A percentile compares a stretch with the other conserved stretches of the same genome.
phyloP scores from a whole-genome alignment of 2,329 filamentous ascomycete genomes.

The Echinosphaeria canescens region DNA sequence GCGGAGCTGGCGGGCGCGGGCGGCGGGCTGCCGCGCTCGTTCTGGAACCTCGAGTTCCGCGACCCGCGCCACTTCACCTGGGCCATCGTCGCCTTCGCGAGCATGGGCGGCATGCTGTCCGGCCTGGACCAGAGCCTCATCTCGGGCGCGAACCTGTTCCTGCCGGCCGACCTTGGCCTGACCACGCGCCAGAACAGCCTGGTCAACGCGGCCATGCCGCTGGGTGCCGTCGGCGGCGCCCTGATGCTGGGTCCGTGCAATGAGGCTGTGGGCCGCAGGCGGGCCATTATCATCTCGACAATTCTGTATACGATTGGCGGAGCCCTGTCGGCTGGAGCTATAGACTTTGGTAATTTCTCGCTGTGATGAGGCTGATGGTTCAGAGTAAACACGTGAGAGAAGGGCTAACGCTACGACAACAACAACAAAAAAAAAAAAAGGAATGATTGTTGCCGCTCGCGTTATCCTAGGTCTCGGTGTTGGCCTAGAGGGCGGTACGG shows the following conservation, averaged over 20 bases:
- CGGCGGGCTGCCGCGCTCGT: constrained; percentile 11
- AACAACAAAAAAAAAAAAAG: constrained; percentile 4
- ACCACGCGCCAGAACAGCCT: constrained; percentile 34
- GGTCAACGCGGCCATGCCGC: constrained; percentile 48
- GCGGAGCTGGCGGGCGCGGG: constrained; percentile 12
- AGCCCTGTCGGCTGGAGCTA: constrained; percentile 42
- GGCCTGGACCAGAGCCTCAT: constrained; percentile 56
- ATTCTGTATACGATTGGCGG: constrained; percentile 50
- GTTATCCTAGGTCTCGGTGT: constrained; percentile 50
- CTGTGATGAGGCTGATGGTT: too few species aligned
- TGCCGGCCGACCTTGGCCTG: constrained; percentile 35
- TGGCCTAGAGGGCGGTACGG: constrained; percentile 52
- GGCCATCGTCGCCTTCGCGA: constrained; percentile 48
- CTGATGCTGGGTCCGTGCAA: constrained; percentile 44
- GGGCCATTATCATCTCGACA: constrained; percentile 47
- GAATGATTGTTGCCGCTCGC: constrained; percentile 47
- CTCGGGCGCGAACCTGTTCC: constrained; percentile 44
- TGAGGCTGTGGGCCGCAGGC: constrained; percentile 42
- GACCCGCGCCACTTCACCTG: constrained; percentile 44
- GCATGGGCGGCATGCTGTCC: constrained; percentile 51
- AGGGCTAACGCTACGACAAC: neutral
- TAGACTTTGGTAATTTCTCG: constrained; percentile 38
- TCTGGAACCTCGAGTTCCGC: constrained; percentile 33
- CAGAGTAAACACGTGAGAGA: too few species aligned
- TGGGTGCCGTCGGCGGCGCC: constrained; percentile 50